Conservation (phyloP, 768 basidiomycete species). For the Suillus cothurnatus region DNA sequence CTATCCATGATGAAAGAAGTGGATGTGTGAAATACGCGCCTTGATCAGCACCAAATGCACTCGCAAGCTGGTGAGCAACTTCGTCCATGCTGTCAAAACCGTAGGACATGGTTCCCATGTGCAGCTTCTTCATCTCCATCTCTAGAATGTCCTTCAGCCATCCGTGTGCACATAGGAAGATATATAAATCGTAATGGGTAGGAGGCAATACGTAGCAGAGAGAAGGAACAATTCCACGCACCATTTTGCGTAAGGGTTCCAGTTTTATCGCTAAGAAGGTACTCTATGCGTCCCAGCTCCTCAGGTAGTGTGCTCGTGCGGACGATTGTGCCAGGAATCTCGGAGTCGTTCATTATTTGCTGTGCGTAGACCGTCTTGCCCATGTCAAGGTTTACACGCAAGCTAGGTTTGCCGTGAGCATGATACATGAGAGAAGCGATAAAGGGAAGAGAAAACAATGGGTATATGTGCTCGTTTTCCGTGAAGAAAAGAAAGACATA, state of each 20-base stretch:
- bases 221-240: conserved; percentile 33
- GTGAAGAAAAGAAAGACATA: conserved; percentile 37
- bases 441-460: conserved; percentile 6
- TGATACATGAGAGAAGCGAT: neutral
- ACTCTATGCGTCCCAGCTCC: conserved; percentile 93
- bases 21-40: conserved; percentile 34
- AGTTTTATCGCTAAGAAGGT: conserved; percentile 96
- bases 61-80: conserved; percentile 86
- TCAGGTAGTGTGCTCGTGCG: conserved; percentile 97
- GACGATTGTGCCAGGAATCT: conserved; percentile 95
- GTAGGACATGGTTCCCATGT: conserved; percentile 98
- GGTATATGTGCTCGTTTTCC: neutral
- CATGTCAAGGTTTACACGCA: conserved; percentile 99
- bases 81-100: conserved; percentile 99
- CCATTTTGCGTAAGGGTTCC: conserved; percentile 98
- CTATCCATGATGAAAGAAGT: neutral
- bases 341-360: conserved; percentile 89
- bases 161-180: neutral
- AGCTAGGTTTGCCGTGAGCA: conserved; percentile 44
- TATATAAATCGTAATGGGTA: neutral
- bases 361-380: conserved; percentile 98
- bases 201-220: neutral
- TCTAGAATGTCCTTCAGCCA: conserved; percentile 48
- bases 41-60: conserved; percentile 77
- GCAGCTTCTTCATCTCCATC: conserved; percentile 99